These are phyloP conservation scores for Fragaria nilgerrensis DNA, from an alignment of 306 rosid genomes.

Conservation along the genomic window DNA sequence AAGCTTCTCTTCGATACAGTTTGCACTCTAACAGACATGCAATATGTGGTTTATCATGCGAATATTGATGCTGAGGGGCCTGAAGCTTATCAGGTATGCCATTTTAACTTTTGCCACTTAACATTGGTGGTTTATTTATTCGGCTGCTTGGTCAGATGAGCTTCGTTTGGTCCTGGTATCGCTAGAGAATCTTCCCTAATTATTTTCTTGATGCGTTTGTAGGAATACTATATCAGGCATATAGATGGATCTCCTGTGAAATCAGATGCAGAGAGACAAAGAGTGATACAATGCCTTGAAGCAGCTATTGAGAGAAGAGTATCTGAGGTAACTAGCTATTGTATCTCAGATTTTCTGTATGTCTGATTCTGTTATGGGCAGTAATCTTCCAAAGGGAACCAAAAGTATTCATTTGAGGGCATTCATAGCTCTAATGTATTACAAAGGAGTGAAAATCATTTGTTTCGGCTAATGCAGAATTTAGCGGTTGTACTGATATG, in stretches of 20 bases:
- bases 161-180: conserved; percentile 4
- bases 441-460: neutral
- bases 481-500: neutral
- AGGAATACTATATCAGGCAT: conserved; percentile 92
- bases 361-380: neutral
- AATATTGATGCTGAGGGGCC: conserved; percentile 83
- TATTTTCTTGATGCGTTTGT: conserved; percentile 29
- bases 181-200: conserved; percentile 13
- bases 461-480: neutral
- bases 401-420: neutral
- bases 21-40: conserved; percentile 96
- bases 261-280: conserved; percentile 93
- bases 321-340: conserved; percentile 56
- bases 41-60: conserved; percentile 91
- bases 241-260: conserved; percentile 95
- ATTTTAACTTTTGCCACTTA: conserved; percentile 14
- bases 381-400: neutral
- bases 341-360: neutral
- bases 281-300: conserved; percentile 91
- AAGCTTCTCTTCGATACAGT: conserved; percentile 92
- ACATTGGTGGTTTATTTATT: neutral
- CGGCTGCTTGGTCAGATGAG: conserved; percentile 8
- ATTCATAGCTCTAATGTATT: neutral
- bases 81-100: conserved; percentile 78
- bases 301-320: conserved; percentile 96